Conservation (phyloP, 2,329 filamentous ascomycete species). For the Didymella pomorum region DNA sequence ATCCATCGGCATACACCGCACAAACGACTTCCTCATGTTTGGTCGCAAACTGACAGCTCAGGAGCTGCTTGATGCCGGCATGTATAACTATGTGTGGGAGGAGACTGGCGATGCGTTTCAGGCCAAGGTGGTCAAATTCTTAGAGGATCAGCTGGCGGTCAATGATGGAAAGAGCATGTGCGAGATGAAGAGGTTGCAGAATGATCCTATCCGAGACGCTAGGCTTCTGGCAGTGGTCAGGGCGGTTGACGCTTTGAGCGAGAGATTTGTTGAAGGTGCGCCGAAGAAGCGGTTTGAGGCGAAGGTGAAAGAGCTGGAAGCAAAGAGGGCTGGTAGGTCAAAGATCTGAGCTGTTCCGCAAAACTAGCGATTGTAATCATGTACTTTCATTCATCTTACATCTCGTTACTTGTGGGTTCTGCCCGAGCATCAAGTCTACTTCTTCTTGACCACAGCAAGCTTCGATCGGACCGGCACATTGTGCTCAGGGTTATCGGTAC, state of each 20-base stretch:
- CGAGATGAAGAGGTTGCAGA: slow-evolving; percentile 61
- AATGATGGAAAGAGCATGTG: slow-evolving; percentile 64
- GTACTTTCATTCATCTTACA: not conserved
- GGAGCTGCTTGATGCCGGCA: slow-evolving; percentile 55
- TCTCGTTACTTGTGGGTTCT: not conserved
- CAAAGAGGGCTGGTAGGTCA: slow-evolving; percentile 43
- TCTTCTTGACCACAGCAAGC: slow-evolving; percentile 45
- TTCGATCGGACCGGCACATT: slow-evolving; percentile 52
- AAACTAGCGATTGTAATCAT: not conserved
- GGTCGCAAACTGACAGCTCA: slow-evolving; percentile 55
- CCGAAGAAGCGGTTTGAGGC: slow-evolving; percentile 55
- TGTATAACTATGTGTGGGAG: slow-evolving; percentile 59
- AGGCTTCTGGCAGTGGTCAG: slow-evolving; percentile 59
- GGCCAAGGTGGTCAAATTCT: slow-evolving; percentile 51
- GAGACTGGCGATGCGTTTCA: slow-evolving; percentile 54
- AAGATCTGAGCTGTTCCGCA: slow-evolving; percentile 31
- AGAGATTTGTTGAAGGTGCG: slow-evolving; percentile 59
- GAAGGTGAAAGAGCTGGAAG: slow-evolving; percentile 50
- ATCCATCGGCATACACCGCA: slow-evolving; percentile 59
- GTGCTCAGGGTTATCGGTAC: slow-evolving; percentile 37
- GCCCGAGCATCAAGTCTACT: not conserved
- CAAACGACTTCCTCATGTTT: slow-evolving; percentile 63
- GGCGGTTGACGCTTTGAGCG: slow-evolving; percentile 57
- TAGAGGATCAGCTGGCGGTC: slow-evolving; percentile 54
- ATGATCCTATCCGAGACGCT: slow-evolving; percentile 54